phyloP scores from a whole-genome alignment of 495 filamentous ascomycete genomes.

The Evansstolkia leycettana region DNA sequence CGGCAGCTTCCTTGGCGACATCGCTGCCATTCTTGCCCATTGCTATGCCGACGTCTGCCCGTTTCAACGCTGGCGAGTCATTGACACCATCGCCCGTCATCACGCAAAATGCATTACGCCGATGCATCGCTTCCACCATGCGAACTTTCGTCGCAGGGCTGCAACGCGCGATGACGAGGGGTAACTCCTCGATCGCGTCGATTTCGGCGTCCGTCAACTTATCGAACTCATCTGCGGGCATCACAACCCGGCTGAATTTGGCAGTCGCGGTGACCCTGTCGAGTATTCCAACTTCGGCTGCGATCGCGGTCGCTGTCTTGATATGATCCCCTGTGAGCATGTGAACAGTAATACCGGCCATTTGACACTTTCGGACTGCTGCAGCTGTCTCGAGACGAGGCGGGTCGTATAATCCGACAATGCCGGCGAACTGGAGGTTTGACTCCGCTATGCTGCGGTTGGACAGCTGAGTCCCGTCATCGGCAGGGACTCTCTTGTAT shows the following conservation, averaged over 20 bases:
- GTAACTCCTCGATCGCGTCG: slow-evolving; percentile 47
- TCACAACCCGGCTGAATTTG: slow-evolving; percentile 41
- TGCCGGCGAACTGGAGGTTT: slow-evolving; percentile 41
- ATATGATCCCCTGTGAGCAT: slow-evolving; percentile 51
- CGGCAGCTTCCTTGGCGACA: slow-evolving; percentile 80
- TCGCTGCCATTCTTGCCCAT: slow-evolving; percentile 78
- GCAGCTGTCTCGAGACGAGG: neutral
- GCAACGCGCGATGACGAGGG: slow-evolving; percentile 58
- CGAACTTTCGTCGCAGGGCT: slow-evolving; percentile 57
- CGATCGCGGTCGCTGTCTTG: slow-evolving; percentile 42
- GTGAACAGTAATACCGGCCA: slow-evolving; percentile 44
- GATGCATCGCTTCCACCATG: slow-evolving; percentile 60
- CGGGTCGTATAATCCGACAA: slow-evolving; percentile 44
- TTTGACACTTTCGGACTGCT: slow-evolving; percentile 37
- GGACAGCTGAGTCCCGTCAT: slow-evolving; percentile 13
- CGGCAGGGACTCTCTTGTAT: slow-evolving; percentile 26
- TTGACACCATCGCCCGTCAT: slow-evolving; percentile 83
- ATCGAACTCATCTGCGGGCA: slow-evolving; percentile 54
- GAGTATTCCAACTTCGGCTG: slow-evolving; percentile 40
- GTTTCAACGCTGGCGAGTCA: slow-evolving; percentile 66
- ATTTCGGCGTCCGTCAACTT: slow-evolving; percentile 45
- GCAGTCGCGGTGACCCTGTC: slow-evolving; percentile 16
- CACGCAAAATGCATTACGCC: slow-evolving; percentile 49
- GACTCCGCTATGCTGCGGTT: slow-evolving; percentile 36
- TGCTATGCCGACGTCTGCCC: slow-evolving; percentile 74